These are phyloP conservation scores for Heterobasidion irregulare DNA, from an alignment of 1,284 basidiomycete species.

Conservation along the genomic window DNA sequence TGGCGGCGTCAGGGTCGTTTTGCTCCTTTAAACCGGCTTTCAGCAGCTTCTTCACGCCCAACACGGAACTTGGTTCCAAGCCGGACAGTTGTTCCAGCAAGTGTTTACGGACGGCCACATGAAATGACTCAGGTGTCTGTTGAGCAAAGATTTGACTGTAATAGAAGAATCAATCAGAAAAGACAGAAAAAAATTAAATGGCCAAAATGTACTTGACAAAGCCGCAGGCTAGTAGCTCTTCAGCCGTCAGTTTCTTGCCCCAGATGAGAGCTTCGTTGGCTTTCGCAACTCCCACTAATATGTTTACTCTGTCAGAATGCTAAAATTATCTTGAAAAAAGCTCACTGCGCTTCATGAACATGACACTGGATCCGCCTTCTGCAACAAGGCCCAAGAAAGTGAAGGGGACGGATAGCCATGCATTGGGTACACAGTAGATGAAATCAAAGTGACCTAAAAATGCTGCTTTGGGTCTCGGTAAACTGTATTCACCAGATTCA, in stretches of 20 bases:
- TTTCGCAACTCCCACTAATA: background rate
- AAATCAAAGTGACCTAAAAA: conserved; percentile 1
- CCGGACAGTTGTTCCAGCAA: background rate
- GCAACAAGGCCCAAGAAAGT: background rate
- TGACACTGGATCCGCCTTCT: background rate
- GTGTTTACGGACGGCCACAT: background rate
- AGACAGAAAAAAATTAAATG: background rate
- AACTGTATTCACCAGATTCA: background rate
- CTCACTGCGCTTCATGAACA: background rate
- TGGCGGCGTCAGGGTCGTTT: background rate
- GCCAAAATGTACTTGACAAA: background rate
- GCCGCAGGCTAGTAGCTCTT: background rate
- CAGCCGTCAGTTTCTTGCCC: background rate
- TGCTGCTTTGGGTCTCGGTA: background rate
- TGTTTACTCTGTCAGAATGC: background rate
- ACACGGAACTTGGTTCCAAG: background rate
- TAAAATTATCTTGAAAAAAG: too few species aligned
- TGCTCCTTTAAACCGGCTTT: background rate
- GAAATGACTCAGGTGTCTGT: background rate
- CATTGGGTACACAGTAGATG: background rate
- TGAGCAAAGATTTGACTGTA: background rate
- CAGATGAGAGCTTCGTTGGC: background rate
- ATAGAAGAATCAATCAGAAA: background rate
- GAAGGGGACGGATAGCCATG: conserved; percentile 1
- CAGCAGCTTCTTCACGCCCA: background rate